Conservation (phyloP, 1,284 basidiomycete species). For the Hypsizygus ulmarius region DNA sequence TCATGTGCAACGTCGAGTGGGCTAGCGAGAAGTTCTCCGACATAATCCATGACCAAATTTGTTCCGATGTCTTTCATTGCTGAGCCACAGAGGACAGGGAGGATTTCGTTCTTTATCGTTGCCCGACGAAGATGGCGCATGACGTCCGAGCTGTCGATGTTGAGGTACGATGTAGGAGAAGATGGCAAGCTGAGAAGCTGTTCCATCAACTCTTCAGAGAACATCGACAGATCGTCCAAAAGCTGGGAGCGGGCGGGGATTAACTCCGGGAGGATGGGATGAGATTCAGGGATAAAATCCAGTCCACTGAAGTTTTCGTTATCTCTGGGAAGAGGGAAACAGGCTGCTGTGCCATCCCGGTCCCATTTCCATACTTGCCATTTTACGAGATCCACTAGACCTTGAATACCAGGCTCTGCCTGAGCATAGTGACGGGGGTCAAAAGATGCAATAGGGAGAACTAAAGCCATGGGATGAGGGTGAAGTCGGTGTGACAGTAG, state of each 20-base stretch:
- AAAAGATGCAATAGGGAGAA: constrained; percentile 77
- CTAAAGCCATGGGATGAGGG: constrained; percentile 67
- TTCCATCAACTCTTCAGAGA: constrained; percentile 79
- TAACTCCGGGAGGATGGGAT: constrained; percentile 67
- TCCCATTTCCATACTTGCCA: constrained; percentile 80
- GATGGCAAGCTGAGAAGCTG: constrained; percentile 57
- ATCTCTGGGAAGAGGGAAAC: constrained; percentile 52
- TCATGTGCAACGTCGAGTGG: constrained; percentile 62
- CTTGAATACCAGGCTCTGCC: constrained; percentile 74
- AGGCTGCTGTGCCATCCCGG: constrained; percentile 40
- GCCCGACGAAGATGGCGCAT: constrained; percentile 66
- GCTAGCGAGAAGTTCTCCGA: constrained; percentile 77
- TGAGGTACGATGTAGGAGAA: constrained; percentile 60
- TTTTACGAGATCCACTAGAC: constrained; percentile 75
- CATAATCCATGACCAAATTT: constrained; percentile 77
- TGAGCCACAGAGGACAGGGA: constrained; percentile 84
- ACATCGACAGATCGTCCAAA: constrained; percentile 76
- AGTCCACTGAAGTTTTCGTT: constrained; percentile 40
- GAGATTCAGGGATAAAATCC: constrained; percentile 48
- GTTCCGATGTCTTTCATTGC: constrained; percentile 83
- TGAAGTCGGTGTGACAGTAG: constrained; percentile 75
- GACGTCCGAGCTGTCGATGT: constrained; percentile 48
- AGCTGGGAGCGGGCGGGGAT: constrained; percentile 65
- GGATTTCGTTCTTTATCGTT: constrained; percentile 61
- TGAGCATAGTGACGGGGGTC: constrained; percentile 58